Evolutionary conservation across 129 eudicot genomes (phyloP).

Genomic region (Flaveria trinervia): DNA sequence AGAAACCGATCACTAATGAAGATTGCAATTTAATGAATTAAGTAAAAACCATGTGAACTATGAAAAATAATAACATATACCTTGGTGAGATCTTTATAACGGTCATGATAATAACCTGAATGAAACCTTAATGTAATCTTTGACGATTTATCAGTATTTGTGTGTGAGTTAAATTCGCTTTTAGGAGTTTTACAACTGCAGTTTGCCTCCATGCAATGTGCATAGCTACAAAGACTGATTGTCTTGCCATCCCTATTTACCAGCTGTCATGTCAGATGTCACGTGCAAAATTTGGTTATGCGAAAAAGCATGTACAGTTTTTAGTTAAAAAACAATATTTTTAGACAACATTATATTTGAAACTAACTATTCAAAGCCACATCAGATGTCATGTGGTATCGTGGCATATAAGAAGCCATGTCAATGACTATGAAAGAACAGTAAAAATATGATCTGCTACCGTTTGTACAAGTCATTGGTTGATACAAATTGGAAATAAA

Average conservation of each 20-base stretch:
- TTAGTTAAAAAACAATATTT: not conserved
- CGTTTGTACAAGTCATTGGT: no score
- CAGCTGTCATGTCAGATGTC: conserved; percentile 11
- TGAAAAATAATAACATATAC: conserved; percentile 41
- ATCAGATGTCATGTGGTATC: not conserved
- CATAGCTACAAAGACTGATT: conserved; percentile 51
- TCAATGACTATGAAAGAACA: no score
- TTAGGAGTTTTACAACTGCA: conserved; percentile 57
- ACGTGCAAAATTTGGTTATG: not conserved
- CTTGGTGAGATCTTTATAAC: conserved; percentile 61
- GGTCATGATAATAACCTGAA: conserved; percentile 79
- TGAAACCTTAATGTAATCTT: conserved; percentile 56
- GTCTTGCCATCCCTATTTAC: conserved; percentile 70
- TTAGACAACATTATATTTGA: not conserved
- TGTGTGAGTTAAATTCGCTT: conserved; percentile 18
- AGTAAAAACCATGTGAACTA: not conserved
- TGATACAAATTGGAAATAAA: no score
- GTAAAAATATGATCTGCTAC: no score
- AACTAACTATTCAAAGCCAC: not conserved
- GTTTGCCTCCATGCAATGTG: conserved; percentile 55
- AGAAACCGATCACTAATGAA: conserved; percentile 15
- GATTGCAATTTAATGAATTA: conserved; percentile 2
- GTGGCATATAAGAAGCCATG: not conserved
- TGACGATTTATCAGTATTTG: conserved; percentile 21
- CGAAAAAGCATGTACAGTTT: not conserved